These are phyloP conservation scores for Triangularia verruculosa DNA, from an alignment of 2,329 filamentous ascomycete genomes.

Conservation along the genomic window DNA sequence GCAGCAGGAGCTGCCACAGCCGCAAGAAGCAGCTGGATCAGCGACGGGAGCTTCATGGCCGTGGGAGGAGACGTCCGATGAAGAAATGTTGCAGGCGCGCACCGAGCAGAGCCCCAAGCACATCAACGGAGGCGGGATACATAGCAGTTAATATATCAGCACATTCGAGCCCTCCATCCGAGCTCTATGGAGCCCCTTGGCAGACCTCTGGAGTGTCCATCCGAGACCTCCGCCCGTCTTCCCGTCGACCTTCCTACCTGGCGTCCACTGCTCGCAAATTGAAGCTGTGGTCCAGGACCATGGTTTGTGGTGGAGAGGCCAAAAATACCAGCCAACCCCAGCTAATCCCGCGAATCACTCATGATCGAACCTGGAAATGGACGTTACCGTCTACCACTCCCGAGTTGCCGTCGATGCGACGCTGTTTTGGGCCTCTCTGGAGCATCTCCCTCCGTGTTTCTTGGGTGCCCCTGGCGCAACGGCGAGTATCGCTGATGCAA, in stretches of 20 bases:
- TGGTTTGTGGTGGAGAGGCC: conserved; percentile 18
- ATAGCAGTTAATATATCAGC: conserved; percentile 23
- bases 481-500: background rate
- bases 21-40: conserved; percentile 28
- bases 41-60: conserved; percentile 24
- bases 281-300: conserved; percentile 17
- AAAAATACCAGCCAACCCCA: background rate
- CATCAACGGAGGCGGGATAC: background rate
- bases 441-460: conserved; percentile 23
- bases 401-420: conserved; percentile 24
- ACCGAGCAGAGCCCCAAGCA: conserved; percentile 13
- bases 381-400: conserved; percentile 13
- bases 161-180: background rate
- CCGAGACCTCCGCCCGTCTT: conserved; percentile 18
- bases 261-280: conserved; percentile 1
- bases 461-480: conserved; percentile 29
- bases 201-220: background rate
- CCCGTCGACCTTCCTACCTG: conserved; percentile 11
- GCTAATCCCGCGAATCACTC: conserved; percentile 23
- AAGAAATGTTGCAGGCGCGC: conserved; percentile 10
- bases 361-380: conserved; percentile 11
- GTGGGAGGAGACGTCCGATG: background rate
- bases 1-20: conserved; percentile 25
- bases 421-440: conserved; percentile 16
- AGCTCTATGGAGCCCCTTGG: conserved; percentile 7